Percentiles rank a stretch among this genome's conserved stretches.
Evolutionary conservation across 1,139 yeast species (phyloP).

Genomic region (Kodamaea derodonti): DNA sequence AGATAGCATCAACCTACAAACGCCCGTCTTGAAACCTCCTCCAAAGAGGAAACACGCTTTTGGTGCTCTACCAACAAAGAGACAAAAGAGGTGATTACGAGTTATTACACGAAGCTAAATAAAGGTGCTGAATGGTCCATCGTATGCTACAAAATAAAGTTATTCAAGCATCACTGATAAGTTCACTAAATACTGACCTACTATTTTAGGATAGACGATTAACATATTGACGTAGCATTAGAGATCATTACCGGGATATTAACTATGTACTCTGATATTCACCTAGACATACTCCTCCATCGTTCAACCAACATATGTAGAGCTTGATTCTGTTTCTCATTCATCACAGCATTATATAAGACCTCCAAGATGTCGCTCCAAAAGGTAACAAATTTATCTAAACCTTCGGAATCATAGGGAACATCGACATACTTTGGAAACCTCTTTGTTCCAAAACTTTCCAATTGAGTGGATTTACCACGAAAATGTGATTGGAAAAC

Average conservation of each 20-base stretch:
- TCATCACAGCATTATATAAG: constrained; percentile 40
- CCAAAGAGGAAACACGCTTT: constrained; percentile 6
- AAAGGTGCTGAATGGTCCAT: no score
- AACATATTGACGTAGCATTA: no score
- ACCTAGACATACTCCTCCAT: no score
- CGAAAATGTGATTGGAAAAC: constrained; percentile 51
- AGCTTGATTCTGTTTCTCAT: constrained; percentile 34
- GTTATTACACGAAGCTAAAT: no score
- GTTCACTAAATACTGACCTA: no score
- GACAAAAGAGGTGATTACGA: neutral
- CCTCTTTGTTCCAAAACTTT: constrained; percentile 16
- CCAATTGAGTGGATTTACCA: constrained; percentile 22
- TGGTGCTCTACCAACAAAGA: constrained; percentile 5
- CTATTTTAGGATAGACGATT: no score
- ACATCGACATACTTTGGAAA: constrained; percentile 17
- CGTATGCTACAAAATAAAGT: no score
- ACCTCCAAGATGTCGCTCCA: constrained; percentile 48
- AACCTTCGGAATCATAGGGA: constrained; percentile 27
- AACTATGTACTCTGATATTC: no score
- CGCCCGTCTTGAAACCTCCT: neutral
- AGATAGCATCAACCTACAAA: no score
- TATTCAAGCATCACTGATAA: no score
- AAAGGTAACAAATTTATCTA: constrained; percentile 41
- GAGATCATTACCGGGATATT: no score
- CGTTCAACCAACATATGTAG: constrained; percentile 32